Evolutionary conservation across 2,329 filamentous ascomycete species (phyloP).

Genomic region (Fusarium sp.): DNA sequence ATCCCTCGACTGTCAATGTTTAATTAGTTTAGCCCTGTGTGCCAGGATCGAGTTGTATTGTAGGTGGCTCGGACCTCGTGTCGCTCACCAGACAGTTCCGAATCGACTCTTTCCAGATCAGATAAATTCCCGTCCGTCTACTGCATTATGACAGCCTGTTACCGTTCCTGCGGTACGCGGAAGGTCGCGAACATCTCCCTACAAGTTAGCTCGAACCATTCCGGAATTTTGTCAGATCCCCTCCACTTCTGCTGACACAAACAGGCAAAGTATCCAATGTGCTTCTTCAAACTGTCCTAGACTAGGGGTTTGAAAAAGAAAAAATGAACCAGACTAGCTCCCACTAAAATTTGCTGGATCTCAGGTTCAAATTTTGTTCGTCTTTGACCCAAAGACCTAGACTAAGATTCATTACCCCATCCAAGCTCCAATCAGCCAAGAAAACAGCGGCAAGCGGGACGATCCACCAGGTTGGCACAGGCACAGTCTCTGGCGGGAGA

Average conservation of each 20-base stretch:
- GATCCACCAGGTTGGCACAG: constrained; percentile 42
- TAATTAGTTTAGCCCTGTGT: background rate
- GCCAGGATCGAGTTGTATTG: constrained; percentile 2
- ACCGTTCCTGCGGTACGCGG: constrained; percentile 42
- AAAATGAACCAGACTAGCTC: background rate
- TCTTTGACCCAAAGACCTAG: background rate
- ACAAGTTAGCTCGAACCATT: constrained; percentile 29
- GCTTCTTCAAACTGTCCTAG: constrained; percentile 9
- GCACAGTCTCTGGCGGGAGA: constrained; percentile 36
- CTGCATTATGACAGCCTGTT: constrained; percentile 38
- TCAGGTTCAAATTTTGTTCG: background rate
- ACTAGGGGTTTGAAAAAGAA: background rate
- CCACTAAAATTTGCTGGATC: background rate
- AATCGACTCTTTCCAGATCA: constrained; percentile 6
- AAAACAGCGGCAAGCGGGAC: constrained; percentile 27
- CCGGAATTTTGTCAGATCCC: constrained; percentile 11
- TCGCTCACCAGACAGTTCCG: constrained; percentile 7
- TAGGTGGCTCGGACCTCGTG: constrained; percentile 10
- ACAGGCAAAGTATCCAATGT: constrained; percentile 14
- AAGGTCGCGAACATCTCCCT: constrained; percentile 27
- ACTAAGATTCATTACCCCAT: constrained; percentile 13
- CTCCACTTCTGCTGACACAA: constrained; percentile 5
- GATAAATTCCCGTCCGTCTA: constrained; percentile 14
- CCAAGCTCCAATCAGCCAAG: constrained; percentile 38
- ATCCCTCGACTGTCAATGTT: constrained; percentile 9